These are phyloP conservation scores for Jamesozyma piceae DNA, from an alignment of 805 yeast species.

Conservation along the genomic window DNA sequence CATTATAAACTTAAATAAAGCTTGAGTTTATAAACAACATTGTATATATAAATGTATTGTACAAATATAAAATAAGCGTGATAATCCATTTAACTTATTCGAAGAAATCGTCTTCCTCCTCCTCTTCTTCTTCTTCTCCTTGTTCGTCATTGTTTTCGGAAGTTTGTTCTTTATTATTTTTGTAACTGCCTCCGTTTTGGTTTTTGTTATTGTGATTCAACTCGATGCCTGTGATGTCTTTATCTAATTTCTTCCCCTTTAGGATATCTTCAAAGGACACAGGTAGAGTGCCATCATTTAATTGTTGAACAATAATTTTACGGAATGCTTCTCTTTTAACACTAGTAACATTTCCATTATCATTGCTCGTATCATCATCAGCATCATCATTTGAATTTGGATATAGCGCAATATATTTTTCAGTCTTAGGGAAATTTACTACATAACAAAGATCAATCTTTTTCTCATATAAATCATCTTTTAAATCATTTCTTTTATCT, in stretches of 20 bases:
- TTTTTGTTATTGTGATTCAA: slow-evolving; percentile 1
- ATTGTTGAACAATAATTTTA: slow-evolving; percentile 41
- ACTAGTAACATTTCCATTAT: slow-evolving; percentile 28
- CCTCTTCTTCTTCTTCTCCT: slow-evolving; percentile 26
- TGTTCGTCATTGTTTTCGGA: slow-evolving; percentile 16
- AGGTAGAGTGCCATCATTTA: slow-evolving; percentile 48
- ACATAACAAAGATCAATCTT: slow-evolving; percentile 69
- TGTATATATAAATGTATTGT: neutral
- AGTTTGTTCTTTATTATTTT: slow-evolving; percentile 6
- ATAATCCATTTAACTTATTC: slow-evolving; percentile 21
- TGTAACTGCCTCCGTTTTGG: slow-evolving; percentile 7
- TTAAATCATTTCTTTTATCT: slow-evolving; percentile 15
- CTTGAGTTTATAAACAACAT: neutral
- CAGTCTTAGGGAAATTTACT: slow-evolving; percentile 65
- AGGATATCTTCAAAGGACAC: slow-evolving; percentile 43
- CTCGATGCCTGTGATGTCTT: slow-evolving; percentile 19
- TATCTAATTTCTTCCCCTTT: slow-evolving; percentile 28
- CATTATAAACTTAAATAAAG: slow-evolving; percentile 12
- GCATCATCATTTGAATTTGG: slow-evolving; percentile 35
- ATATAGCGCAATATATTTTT: slow-evolving; percentile 72
- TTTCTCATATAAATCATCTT: slow-evolving; percentile 37
- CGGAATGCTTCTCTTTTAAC: slow-evolving; percentile 39
- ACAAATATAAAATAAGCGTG: neutral
- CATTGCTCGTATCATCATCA: slow-evolving; percentile 32
- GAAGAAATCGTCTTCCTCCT: slow-evolving; percentile 39